Evolutionary conservation across 2,329 filamentous ascomycete species (phyloP), one percentile per base, ranked within the genome.

Genomic region (Sporothrix brasiliensis): DNA sequence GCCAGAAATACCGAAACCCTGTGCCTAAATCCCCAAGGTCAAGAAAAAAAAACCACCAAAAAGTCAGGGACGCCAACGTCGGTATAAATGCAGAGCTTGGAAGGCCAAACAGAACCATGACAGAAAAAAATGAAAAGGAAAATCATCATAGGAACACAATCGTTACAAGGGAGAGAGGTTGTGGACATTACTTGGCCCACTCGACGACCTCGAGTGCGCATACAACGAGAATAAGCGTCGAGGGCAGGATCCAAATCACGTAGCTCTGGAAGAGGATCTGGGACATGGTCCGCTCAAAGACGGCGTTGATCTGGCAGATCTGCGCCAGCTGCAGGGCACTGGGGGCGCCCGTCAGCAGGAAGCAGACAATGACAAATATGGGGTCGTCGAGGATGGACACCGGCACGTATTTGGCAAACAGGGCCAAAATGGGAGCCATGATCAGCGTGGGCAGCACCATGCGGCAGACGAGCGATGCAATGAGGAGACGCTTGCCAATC

Each of bases 321-420:
- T 99, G 95, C 7, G 95, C 94, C 77, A 99, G 83, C 81, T 99
- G 95, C 74, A 99, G 84, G 34, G 95, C 95, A 73, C 91, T 96
- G 6, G 95, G 95, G 3, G 95, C 95, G 49, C 95, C 95, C 0
- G 93, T 94, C 74, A 99, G 91, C 74, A 99, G 84, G 86, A 98
- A 99, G 81, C 94, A 97, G 49, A 99, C 95, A 75, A 99, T 92
- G 75, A 99, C 90, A 80, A 99, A 99, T 76, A 99, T 99, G 11
- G 95, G 95, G 78, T 99, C 95, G 78, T 96, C 95, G 47, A 99
- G 84, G 75, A 99, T 98, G 83, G 92, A 96, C 77, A 99, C 87
- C 2, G 93, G 93, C 34, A 97, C 87, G 77, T 90, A 97, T 79
- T 97, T 98, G 71, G 95, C 95, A 60, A 91, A 86, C 19, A 98